Conservation (phyloP, 169 alveolate species). For the Fabrea salina region DNA sequence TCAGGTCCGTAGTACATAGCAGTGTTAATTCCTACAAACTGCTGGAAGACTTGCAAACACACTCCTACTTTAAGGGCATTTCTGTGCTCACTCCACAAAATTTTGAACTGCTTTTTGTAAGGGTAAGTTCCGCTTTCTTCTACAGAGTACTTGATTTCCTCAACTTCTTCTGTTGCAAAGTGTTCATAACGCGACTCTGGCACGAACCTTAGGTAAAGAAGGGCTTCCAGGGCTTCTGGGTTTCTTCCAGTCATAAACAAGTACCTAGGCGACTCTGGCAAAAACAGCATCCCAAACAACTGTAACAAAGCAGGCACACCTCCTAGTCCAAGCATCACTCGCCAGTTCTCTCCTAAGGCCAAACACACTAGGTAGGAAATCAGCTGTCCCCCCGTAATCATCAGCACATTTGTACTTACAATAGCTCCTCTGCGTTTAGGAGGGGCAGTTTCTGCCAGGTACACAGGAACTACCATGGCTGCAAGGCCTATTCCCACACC, state of each 20-base stretch:
- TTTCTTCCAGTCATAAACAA: constrained; percentile 11
- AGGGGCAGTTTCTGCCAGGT: constrained; percentile 51
- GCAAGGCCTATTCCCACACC: constrained; percentile 56
- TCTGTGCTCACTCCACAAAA: constrained; percentile 22
- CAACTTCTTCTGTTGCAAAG: background rate
- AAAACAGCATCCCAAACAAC: constrained; percentile 29
- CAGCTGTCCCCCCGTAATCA: constrained; percentile 50
- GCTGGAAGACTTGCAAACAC: constrained; percentile 35
- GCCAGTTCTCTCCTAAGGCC: constrained; percentile 42
- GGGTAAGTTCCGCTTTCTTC: constrained; percentile 20
- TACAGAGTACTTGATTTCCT: background rate
- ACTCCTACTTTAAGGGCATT: constrained; percentile 36
- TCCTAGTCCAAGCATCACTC: constrained; percentile 53
- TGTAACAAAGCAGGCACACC: constrained; percentile 45
- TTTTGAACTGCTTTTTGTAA: background rate
- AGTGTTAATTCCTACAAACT: constrained; percentile 54
- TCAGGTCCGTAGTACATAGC: constrained; percentile 66
- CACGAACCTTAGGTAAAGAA: background rate
- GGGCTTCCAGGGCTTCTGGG: constrained; percentile 28
- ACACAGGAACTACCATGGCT: constrained; percentile 53
- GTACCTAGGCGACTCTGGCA: constrained; percentile 46
- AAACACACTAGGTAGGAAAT: constrained; percentile 38
- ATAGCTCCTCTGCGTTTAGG: constrained; percentile 39
- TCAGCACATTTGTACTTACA: constrained; percentile 27
- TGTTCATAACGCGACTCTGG: background rate